phyloP scores from a whole-genome alignment of 305 asterid genomes.

The Solanum aculeatissimum region DNA sequence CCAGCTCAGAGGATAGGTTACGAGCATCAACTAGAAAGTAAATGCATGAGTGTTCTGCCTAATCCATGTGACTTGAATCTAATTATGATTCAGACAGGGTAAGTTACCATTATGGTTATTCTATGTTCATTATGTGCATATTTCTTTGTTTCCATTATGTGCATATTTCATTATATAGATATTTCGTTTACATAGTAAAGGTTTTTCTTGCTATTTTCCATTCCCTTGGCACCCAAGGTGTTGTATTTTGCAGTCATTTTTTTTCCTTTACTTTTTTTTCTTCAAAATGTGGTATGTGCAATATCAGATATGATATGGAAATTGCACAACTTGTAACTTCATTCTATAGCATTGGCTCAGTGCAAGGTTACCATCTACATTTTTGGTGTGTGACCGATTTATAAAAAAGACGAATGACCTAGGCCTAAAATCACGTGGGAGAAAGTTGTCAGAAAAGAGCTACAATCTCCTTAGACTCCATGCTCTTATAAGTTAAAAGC shows the following conservation, averaged over 20 bases:
- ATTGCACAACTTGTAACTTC: neutral
- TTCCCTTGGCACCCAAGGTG: neutral
- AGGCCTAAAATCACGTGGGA: neutral
- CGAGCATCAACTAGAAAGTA: conserved; percentile 71
- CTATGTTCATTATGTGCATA: neutral
- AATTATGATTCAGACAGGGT: conserved; percentile 96
- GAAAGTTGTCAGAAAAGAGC: neutral
- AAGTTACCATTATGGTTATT: conserved; percentile 2
- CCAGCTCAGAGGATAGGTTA: conserved; percentile 44
- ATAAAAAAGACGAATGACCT: neutral
- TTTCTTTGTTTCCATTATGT: neutral
- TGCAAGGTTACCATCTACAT: neutral
- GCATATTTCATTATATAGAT: neutral
- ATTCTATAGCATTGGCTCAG: neutral
- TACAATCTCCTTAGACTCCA: neutral
- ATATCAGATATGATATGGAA: neutral
- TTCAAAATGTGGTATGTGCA: neutral
- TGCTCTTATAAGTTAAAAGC: no score
- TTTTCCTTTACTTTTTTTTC: neutral
- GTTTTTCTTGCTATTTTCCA: neutral
- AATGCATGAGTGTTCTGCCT: conserved; percentile 88
- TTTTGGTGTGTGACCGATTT: neutral
- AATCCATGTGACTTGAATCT: conserved; percentile 90
- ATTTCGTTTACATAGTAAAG: neutral
- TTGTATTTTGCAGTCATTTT: neutral